Base-by-base conservation (phyloP, 1,284 basidiomycete species). In the Rhodotorula sp. region DNA sequence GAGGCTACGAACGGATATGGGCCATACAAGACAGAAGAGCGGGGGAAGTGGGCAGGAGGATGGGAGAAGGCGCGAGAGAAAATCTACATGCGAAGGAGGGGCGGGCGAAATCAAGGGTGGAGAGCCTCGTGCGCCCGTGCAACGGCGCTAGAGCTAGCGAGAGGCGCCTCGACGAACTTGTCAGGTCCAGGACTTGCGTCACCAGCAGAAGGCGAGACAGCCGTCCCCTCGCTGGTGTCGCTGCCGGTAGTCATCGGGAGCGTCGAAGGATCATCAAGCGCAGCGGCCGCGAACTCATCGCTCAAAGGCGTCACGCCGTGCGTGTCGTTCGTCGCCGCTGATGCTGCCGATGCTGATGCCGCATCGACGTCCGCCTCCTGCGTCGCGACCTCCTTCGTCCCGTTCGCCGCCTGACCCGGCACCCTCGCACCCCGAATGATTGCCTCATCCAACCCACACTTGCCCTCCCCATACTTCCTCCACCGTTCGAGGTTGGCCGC, bases 401-500 rank as follows among this genome's bases (percentile, higher is more conserved):
- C 16, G 13, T 31, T 26, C 34, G 26, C 40, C 40, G 30, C 47
- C 56, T 64, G 59, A 6, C 50, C 63, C 1, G 60, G 60, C 2
- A 40, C 48, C 8, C 58, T 30, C 56, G 77, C 80, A 11, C 80
- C 80, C 4, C 77, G 76, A 40, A 81, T 81, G 37, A 80, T 73
- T 62, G 77, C 79, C 65, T 81, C 80, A 44, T 75, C 76, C 18
- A 79, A 69, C 8, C 80, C 80, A 24, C 79, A 76, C 58, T 76
- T 67, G 22, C 70, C 61, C 11, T 76, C 73, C 56, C 80, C 80
- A 54, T 72, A 65, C 51, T 78, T 71, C 22, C 71, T 62, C 78
- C 80, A 81, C 11, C 80, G 74, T 48, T 76, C 75, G 18, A 81
- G 58, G 70, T 79, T 77, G 51, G 75, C 78, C 48, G 76, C 70